Evolutionary conservation across 306 rosid genomes (phyloP).

Genomic region (Sindora glabra): DNA sequence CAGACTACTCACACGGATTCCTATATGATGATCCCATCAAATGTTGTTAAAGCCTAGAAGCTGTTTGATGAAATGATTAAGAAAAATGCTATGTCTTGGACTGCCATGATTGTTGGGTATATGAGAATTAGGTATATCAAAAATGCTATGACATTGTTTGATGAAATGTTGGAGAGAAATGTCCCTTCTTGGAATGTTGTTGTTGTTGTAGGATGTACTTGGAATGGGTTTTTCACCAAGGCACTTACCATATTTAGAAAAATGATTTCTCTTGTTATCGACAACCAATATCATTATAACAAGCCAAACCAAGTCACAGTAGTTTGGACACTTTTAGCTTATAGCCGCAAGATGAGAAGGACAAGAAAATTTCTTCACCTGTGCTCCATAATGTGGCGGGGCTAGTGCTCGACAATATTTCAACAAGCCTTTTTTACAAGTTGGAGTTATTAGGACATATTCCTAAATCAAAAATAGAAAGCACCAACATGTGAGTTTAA

Average conservation of each 20-base stretch:
- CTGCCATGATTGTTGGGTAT: slow-evolving; percentile 59
- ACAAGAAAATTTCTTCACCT: no score
- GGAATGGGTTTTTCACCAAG: slow-evolving; percentile 58
- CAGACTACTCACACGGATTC: slow-evolving; percentile 54
- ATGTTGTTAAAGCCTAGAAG: slow-evolving; percentile 28
- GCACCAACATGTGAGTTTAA: no score
- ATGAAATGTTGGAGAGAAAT: slow-evolving; percentile 52
- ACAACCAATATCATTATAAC: slow-evolving; percentile 8
- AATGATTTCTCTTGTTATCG: slow-evolving; percentile 29
- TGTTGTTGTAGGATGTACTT: slow-evolving; percentile 64
- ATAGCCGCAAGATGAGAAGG: no score
- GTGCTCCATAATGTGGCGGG: no score
- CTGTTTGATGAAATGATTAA: slow-evolving; percentile 64
- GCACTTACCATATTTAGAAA: slow-evolving; percentile 53
- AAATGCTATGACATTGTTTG: slow-evolving; percentile 48
- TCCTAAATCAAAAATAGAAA: no score
- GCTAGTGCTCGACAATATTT: no score
- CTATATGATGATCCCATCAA: slow-evolving; percentile 25
- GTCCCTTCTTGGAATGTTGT: slow-evolving; percentile 75
- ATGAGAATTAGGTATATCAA: slow-evolving; percentile 50
- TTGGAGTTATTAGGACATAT: no score
- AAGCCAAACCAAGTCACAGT: slow-evolving; percentile 59
- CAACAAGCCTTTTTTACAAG: no score
- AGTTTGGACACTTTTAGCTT: slow-evolving; percentile 68
- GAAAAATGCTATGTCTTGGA: slow-evolving; percentile 59